Base-by-base conservation (phyloP, 1,139 yeast genomes). In the Suhomyces kunorum region DNA sequence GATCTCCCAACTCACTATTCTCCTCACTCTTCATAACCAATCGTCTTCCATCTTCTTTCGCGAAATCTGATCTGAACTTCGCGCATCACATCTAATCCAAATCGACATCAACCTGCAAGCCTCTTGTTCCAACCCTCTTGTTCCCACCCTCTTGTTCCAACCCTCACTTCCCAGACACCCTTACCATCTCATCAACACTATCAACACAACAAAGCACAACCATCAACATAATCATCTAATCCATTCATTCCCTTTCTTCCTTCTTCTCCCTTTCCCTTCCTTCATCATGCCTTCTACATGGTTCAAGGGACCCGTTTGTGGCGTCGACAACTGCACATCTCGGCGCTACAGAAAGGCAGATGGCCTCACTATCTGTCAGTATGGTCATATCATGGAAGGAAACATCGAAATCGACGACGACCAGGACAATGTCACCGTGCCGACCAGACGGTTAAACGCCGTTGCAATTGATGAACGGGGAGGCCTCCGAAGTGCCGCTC, bases 301-400 rank as follows among this genome's bases (percentile, higher is more conserved):
- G 82, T 69, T 71, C 35, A 68, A 78, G 50, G 98, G 98, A 2
- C 84, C 87, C 6, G 64, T 83, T 9, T 92, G 98, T 71, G 97
- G 97, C 2, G 81, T 82, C 3, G 90, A 85, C 48, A 90, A 92
- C 67, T 92, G 98, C 64, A 79, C 85, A 5, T 86, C 96, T 1
- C 66, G 81, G 35, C 74, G 83, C 37, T 92, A 87, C 78, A 73
- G 84, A 38, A 63, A 76, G 25, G 68, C 79, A 8, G 88, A 86
- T 54, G 98, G 98, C 18, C 78, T 78, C 40, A 75, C 81, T 43
- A 82, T 88, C 16, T 92, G 98, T 58, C 90, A 87, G 55, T 84
- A 77, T 55, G 97, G 98, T 2, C 98, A 92, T 64, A 88, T 89
- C 14, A 78, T 79, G 61, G 92, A 84, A 48, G 90, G 92, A 29